These are phyloP conservation scores for Trichoderma polysporum DNA, from an alignment of 2,329 filamentous ascomycete species.

Conservation along the genomic window DNA sequence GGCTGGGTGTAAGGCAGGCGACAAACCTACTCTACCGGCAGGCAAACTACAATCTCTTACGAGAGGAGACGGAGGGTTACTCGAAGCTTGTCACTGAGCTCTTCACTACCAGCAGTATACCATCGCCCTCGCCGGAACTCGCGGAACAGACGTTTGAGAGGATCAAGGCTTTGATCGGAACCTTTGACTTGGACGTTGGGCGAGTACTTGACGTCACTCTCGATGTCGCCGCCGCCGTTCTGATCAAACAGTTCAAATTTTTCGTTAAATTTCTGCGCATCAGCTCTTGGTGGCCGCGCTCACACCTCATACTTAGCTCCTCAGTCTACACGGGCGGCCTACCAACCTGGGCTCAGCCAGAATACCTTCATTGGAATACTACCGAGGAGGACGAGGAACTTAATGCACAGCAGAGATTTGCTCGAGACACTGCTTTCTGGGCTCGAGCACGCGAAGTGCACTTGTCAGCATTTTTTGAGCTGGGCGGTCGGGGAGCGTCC, in stretches of 20 bases:
- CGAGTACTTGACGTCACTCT: conserved; percentile 91
- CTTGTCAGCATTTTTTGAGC: conserved; percentile 83
- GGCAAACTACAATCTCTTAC: conserved; percentile 91
- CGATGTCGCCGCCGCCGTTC: conserved; percentile 89
- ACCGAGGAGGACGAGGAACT: conserved; percentile 67
- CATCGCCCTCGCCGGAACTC: conserved; percentile 70
- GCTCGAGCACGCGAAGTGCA: conserved; percentile 71
- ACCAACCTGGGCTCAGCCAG: conserved; percentile 82
- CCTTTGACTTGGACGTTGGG: conserved; percentile 95
- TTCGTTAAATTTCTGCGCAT: conserved; percentile 89
- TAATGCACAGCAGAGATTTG: conserved; percentile 55
- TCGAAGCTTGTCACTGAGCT: conserved; percentile 95
- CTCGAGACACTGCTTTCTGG: conserved; percentile 80
- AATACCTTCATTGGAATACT: conserved; percentile 60
- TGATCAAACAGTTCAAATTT: conserved; percentile 90
- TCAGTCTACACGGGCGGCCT: conserved; percentile 61
- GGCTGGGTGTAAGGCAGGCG: conserved; percentile 81
- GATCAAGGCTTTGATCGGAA: conserved; percentile 91
- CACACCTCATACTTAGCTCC: conserved; percentile 44
- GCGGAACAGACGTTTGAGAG: conserved; percentile 86
- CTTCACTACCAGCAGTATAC: conserved; percentile 79
- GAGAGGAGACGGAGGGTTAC: conserved; percentile 95
- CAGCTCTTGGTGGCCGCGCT: conserved; percentile 95
- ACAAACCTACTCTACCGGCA: conserved; percentile 94
- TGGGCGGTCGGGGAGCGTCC: conserved; percentile 70